Base-by-base conservation (phyloP, 2,329 filamentous ascomycete species). In the Ophiostoma ips region DNA sequence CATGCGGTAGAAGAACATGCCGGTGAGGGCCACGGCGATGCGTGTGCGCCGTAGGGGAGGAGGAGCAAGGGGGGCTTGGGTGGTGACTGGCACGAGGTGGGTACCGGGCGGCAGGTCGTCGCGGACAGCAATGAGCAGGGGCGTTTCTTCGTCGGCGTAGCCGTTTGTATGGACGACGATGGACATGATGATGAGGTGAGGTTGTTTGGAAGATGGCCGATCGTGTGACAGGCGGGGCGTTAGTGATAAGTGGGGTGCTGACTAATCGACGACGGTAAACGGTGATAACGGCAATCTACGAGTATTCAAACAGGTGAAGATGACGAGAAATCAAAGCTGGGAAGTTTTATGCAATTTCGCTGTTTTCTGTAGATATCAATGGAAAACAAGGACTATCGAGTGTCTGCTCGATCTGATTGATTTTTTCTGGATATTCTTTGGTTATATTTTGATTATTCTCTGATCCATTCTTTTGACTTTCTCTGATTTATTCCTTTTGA, bases 1-100 rank as follows among this genome's bases (percentile, higher is more conserved):
- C 48, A 81, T 64, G 37, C 73, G 77, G 74, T 75, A 83, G 67
- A 78, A 77, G 50, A 57, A 47, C 30, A 52, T 31, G 37, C 52
- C 48, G n/a, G 52, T 46, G 43, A 55, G 52, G 15, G 24, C 40
- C n/a, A 33, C 34, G 31, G 18, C 19, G 33, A 48, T 6, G 34
- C 19, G 46, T 18, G 31, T 52, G 36, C 37, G 50, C 8, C 19
- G 51, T 8, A 30, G 21, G 19, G 43, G 36, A 12, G 21, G 36
- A 19, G 16, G 45, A 28, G 43, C 8, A 12, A 18, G 36, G 28
- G 16, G 45, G 33, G 43, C 8, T 5, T 10, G 19, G 1, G 18
- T 21, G 41, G 33, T 10, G 46, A 48, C 33, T 18, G 33, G 33
- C 16, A 48, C 16, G n/a, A 31, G 8, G 40, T 30, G 40, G 40